Evolutionary conservation across 1,284 basidiomycete species (phyloP).

Genomic region (Irpex sp.): DNA sequence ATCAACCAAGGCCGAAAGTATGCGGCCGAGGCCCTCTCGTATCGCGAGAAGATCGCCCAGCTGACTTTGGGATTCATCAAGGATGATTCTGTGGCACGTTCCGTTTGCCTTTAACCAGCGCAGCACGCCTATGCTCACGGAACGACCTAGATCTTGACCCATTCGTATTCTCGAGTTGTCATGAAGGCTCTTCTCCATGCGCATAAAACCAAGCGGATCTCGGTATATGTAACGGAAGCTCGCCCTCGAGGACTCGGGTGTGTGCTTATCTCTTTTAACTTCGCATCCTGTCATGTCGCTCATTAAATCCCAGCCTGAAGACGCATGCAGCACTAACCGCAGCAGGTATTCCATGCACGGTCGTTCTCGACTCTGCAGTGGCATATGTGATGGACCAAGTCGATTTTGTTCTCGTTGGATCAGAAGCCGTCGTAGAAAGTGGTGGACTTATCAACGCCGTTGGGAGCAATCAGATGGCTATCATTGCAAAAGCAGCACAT

Average conservation of each 20-base stretch:
- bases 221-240: conserved; percentile 97
- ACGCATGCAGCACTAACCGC: conserved; percentile 84
- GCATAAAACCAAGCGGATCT: conserved; percentile 88
- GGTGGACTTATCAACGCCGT: conserved; percentile 88
- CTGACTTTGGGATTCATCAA: conserved; percentile 91
- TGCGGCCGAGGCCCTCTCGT: conserved; percentile 77
- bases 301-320: conserved; percentile 58
- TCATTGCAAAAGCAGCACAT: conserved; percentile 91
- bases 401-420: conserved; percentile 93
- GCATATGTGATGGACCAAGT: conserved; percentile 93
- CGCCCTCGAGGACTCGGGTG: conserved; percentile 82
- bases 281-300: neutral
- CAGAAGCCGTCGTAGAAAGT: conserved; percentile 96
- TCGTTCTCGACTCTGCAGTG: conserved; percentile 94
- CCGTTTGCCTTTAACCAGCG: neutral
- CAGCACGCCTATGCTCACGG: neutral
- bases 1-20: conserved; percentile 77
- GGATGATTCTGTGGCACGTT: conserved; percentile 84
- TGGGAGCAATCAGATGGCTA: conserved; percentile 94
- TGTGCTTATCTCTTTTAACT: conserved; percentile 2
- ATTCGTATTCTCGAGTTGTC: conserved; percentile 95
- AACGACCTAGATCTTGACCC: conserved; percentile 78
- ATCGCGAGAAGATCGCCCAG: conserved; percentile 87
- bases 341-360: conserved; percentile 90
- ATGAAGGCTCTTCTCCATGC: conserved; percentile 90